Percentiles rank a stretch among this genome's conserved stretches.
These are phyloP conservation scores for Papilionanthe hybrid DNA, from an alignment of 116 monocot species.

Conservation along the genomic window DNA sequence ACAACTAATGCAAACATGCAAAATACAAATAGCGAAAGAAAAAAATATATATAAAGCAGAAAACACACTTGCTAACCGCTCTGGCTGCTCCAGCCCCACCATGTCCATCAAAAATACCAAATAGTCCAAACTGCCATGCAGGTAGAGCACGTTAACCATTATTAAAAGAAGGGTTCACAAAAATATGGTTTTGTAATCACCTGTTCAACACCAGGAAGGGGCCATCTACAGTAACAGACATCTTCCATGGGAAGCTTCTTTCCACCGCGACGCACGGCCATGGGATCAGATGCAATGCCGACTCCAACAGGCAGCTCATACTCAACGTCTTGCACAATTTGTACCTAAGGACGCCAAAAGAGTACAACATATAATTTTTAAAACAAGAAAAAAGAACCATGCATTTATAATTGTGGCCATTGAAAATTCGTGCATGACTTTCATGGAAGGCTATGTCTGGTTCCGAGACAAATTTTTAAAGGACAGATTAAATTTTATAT, in stretches of 20 bases:
- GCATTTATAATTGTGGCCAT: too few species aligned
- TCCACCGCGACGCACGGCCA: slow-evolving; percentile 75
- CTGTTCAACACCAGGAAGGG: slow-evolving; percentile 72
- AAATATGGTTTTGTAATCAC: slow-evolving; percentile 22
- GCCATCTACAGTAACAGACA: slow-evolving; percentile 60
- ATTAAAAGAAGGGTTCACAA: slow-evolving; percentile 1
- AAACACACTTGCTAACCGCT: slow-evolving; percentile 73
- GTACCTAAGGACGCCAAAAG: slow-evolving; percentile 39
- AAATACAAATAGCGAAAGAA: not conserved
- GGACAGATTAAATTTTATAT: too few species aligned
- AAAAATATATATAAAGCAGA: slow-evolving; percentile 7
- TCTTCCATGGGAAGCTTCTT: slow-evolving; percentile 96
- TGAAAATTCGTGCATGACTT: too few species aligned
- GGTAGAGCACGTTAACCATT: slow-evolving; percentile 17
- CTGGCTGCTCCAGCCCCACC: slow-evolving; percentile 83
- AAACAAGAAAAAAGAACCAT: not conserved
- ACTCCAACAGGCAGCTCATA: slow-evolving; percentile 44
- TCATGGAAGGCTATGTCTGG: too few species aligned
- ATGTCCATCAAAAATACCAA: slow-evolving; percentile 97
- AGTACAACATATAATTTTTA: not conserved
- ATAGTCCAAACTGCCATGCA: slow-evolving; percentile 73
- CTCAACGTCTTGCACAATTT: slow-evolving; percentile 32
- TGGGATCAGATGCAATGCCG: slow-evolving; percentile 92
- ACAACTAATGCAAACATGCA: not conserved
- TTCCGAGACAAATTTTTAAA: too few species aligned